Percentiles rank a stretch among this genome's conserved stretches.
phyloP scores from a whole-genome alignment of 73 alveolate genomes.

The Tetrahymena borealis region DNA sequence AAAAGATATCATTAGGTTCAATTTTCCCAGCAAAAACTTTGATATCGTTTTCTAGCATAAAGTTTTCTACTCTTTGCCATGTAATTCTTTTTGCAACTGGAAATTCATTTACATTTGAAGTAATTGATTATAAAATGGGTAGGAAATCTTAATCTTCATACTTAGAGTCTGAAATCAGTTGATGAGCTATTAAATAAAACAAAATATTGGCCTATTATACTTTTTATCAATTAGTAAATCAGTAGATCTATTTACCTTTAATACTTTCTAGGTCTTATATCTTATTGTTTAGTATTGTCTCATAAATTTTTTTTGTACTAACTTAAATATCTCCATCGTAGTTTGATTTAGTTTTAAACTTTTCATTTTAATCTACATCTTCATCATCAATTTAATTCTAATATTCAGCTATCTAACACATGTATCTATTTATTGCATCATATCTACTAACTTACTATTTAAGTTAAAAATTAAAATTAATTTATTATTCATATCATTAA shows the following conservation, averaged over 20 bases:
- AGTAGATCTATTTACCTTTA: background rate
- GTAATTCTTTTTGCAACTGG: background rate
- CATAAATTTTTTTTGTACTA: too few relatives aligned
- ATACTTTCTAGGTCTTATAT: background rate
- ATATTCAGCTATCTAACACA: too few relatives aligned
- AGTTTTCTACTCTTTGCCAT: slow-evolving; percentile 59
- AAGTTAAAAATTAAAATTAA: too few relatives aligned
- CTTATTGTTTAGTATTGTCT: too few relatives aligned
- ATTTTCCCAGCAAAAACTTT: slow-evolving; percentile 46
- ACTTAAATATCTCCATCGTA: too few relatives aligned
- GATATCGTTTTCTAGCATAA: slow-evolving; percentile 25
- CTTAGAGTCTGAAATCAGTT: background rate
- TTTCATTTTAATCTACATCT: too few relatives aligned
- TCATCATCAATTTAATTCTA: too few relatives aligned
- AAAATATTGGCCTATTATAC: background rate
- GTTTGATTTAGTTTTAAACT: too few relatives aligned
- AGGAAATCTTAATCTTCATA: background rate
- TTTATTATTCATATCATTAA: too few relatives aligned
- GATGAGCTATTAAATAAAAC: background rate
- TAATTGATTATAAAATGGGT: background rate
- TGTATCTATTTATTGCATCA: too few relatives aligned
- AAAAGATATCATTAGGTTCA: slow-evolving; percentile 58
- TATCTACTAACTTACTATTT: too few relatives aligned
- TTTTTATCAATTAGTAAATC: background rate
- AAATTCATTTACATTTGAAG: background rate